Evolutionary conservation across 2,329 filamentous ascomycete genomes (phyloP), one percentile per base, ranked within the genome.

Genomic region (Pseudopithomyces maydicus): DNA sequence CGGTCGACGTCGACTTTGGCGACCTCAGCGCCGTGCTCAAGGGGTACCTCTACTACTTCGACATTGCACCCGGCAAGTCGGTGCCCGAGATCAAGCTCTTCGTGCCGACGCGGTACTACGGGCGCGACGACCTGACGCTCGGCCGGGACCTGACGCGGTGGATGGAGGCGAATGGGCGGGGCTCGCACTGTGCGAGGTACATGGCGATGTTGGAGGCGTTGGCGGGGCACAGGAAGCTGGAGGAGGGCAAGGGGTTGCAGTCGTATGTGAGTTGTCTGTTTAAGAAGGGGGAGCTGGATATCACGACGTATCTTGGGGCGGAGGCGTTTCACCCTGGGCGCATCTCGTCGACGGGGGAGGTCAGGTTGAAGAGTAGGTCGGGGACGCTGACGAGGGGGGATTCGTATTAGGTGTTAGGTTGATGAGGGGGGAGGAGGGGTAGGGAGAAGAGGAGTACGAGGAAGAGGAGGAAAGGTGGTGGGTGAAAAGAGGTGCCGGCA

Each of bases 31-130:
- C 26, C 26, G 26, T 29, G 29, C 17, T 54, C 39, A 55, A 58
- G 23, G 59, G 64, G 5, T 65, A 57, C 42, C 3, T 67, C 7
- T 70, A 66, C 52, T 69, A 64, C 54, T 68, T 70, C 36, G 68
- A 69, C 44, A 64, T 70, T 20, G 59, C 57, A 1, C 63, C 65
- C 4, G 57, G 59, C 1, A 49, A 23, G 0, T 19, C 36, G 1
- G 19, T 55, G 1, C 68, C 68, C 1, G 63, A 67, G 17, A 52
- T 71, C 52, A 70, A 68, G 54, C 51, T 66, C 39, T 69, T 63
- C 51, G 35, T 58, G 1, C 62, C 64, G 1, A 54, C 52, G 5
- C 52, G 61, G 2, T 52, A 56, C 15, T 69, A 65, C 49, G 60
- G 56, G 2, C 44, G 22, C 2, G 55, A 62, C 33, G 68, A 71